These are phyloP conservation scores for Dimocarpus longan DNA, from an alignment of 345 rosid genomes.

Conservation along the genomic window DNA sequence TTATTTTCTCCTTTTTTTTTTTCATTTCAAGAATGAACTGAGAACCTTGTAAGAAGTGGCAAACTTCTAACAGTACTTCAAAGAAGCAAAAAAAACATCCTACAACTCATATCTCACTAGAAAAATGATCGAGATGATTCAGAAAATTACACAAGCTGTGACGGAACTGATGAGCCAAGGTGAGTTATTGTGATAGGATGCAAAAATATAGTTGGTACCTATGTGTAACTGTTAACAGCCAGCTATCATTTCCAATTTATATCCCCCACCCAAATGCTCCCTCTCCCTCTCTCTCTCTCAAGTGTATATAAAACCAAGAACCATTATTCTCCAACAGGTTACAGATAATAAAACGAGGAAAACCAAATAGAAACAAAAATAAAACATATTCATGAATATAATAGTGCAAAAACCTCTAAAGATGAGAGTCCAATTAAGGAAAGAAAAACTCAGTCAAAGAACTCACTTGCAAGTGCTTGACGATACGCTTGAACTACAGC, in stretches of 20 bases:
- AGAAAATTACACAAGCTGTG: not conserved
- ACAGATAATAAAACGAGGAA: not conserved
- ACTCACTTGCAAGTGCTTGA: slow-evolving; percentile 76
- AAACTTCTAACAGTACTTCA: too few relatives aligned
- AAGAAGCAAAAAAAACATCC: too few relatives aligned
- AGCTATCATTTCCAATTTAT: not conserved
- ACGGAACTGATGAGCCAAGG: not conserved
- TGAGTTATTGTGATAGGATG: not conserved
- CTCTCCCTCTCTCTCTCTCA: too few relatives aligned
- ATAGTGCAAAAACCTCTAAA: not conserved
- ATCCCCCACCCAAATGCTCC: not conserved
- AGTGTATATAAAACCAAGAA: not conserved
- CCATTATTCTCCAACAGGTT: not conserved
- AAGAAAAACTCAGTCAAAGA: slow-evolving; percentile 15
- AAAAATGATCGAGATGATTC: not conserved
- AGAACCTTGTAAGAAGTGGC: too few relatives aligned
- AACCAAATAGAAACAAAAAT: not conserved
- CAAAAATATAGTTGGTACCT: not conserved
- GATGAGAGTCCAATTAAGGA: not conserved
- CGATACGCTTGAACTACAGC: slow-evolving; percentile 80
- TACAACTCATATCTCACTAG: not conserved
- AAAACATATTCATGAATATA: not conserved
- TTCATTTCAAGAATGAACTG: too few relatives aligned
- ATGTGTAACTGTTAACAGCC: not conserved
- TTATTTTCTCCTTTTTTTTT: too few relatives aligned